A percentile compares a stretch with the other conserved stretches of the same genome.
Conservation (phyloP, 768 basidiomycete species). For the Phylloporus sp. region DNA sequence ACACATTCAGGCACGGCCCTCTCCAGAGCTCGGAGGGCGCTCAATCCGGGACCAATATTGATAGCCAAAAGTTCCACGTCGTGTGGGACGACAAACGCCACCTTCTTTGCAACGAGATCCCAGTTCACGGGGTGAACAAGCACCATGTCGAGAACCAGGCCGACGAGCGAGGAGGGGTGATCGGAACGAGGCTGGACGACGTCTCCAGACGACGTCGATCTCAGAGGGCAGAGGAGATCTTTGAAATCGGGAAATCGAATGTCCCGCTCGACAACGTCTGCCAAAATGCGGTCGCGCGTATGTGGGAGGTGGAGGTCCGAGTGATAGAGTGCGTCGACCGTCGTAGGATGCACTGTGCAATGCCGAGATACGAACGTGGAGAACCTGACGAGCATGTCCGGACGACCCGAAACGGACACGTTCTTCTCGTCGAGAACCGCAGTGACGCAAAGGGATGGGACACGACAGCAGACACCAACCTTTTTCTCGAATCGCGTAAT, state of each 20-base stretch:
- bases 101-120: constrained; percentile 37
- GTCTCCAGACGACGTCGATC: constrained; percentile 43
- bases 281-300: constrained; percentile 38
- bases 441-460: constrained; percentile 40
- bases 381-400: constrained; percentile 45
- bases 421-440: constrained; percentile 44
- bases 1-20: constrained; percentile 25
- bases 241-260: constrained; percentile 47
- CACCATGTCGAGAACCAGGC: constrained; percentile 37
- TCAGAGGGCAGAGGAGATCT: constrained; percentile 45
- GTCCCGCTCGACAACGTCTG: constrained; percentile 39
- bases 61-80: constrained; percentile 33
- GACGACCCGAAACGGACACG: constrained; percentile 56
- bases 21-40: constrained; percentile 37
- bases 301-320: constrained; percentile 19
- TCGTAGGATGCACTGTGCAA: constrained; percentile 39
- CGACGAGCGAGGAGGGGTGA: constrained; percentile 31
- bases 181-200: constrained; percentile 22
- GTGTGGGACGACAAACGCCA: constrained; percentile 15
- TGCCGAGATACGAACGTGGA: constrained; percentile 32
- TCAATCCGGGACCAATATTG: constrained; percentile 47
- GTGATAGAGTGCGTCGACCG: constrained; percentile 53
- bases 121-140: constrained; percentile 51
- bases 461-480: constrained; percentile 21
- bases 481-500: constrained; percentile 23